Base-by-base conservation (phyloP, 1,284 basidiomycete genomes). In the Heterobasidion occidentale region DNA sequence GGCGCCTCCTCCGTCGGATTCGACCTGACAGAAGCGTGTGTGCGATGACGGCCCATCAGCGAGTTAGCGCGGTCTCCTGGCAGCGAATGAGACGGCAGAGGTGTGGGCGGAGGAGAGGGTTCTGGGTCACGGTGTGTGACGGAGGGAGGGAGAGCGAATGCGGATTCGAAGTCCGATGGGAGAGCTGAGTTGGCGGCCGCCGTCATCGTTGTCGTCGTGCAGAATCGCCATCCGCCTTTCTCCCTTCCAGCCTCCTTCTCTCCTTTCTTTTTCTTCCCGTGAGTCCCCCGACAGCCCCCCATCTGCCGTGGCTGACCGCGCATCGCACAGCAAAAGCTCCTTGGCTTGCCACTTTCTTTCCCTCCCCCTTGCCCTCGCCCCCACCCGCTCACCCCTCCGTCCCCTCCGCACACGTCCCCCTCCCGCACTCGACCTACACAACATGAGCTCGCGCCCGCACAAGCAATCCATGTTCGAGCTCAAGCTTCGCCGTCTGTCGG, bases 381-480 rank as follows among this genome's bases (percentile, higher is more conserved):
- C 11, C 34, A 51, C 49, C 35, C 49, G 49, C 46, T 51, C 49
- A 9, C 7, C 49, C 12, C 27, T 15, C 49, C 49, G 34, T 35
- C 33, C 15, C 12, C 35, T 35, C 8, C 7, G 38, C 38, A 42
- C 15, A n/a, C 20, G 15, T 20, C 50, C 12, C 7, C 35, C 17
- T 27, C 9, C 33, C 35, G 15, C 36, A 51, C 15, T 9, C 35
- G 15, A 35, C 36, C 15, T 36, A 51, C 50, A 15, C 50, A 11
- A 44, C 52, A 91, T 84, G 83, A 83, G 78, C 68, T 70, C 71
- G 58, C 76, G 83, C 62, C 79, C 78, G 45, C 81, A 81, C 64
- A 83, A 83, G 74, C 89, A 91, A 76, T 88, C 90, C 64, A 96
- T 98, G 93, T 91, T 90, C 54, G 95, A 98, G 81, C 86, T 98